Conservation (phyloP, 2,329 filamentous ascomycete genomes). For the Neobulgaria alba region DNA sequence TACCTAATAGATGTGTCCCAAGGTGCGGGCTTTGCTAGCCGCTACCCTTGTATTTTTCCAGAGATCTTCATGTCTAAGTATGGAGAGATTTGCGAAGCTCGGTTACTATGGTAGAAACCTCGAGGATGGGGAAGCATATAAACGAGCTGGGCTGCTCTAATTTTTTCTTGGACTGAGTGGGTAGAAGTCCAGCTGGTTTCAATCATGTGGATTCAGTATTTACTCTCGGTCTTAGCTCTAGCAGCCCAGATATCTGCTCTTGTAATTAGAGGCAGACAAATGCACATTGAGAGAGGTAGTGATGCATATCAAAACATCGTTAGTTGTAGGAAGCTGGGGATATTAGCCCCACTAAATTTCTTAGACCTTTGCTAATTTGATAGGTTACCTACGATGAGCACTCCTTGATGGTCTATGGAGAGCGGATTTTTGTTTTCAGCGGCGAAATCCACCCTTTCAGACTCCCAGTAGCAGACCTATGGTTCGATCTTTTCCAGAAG, state of each 20-base stretch:
- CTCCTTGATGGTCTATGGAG: conserved; percentile 52
- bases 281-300: conserved; percentile 41
- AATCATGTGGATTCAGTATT: conserved; percentile 32
- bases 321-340: conserved; percentile 18
- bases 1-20: neutral
- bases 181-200: neutral
- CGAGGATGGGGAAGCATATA: too few species aligned
- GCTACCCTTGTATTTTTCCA: neutral
- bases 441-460: conserved; percentile 57
- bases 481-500: conserved; percentile 73
- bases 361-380: conserved; percentile 1
- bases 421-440: conserved; percentile 53
- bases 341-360: neutral
- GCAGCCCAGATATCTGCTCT: conserved; percentile 38
- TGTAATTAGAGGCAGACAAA: conserved; percentile 40
- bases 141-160: too few species aligned
- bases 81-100: too few species aligned
- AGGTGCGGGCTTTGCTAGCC: neutral
- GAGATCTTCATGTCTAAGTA: neutral
- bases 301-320: conserved; percentile 48
- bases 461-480: conserved; percentile 52
- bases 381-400: conserved; percentile 55
- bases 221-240: conserved; percentile 30
- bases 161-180: too few species aligned
- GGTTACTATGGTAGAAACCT: too few species aligned